Evolutionary conservation across 2,329 filamentous ascomycete genomes (phyloP).

Genomic region (Alternaria consortialis): DNA sequence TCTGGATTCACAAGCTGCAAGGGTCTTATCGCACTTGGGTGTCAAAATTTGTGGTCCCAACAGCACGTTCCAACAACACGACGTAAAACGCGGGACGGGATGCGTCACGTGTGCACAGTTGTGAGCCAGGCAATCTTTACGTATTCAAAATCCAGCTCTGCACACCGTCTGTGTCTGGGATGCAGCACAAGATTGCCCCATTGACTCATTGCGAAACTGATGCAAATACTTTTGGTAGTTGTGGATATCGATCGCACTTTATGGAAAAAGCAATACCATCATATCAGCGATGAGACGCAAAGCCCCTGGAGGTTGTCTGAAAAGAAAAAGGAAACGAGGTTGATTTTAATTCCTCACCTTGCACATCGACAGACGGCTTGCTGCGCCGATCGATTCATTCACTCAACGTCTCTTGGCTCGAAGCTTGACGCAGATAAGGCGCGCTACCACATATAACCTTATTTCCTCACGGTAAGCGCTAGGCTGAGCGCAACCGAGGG

Average conservation of each 20-base stretch:
- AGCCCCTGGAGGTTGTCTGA: background rate
- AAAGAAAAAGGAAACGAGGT: background rate
- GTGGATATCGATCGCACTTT: background rate
- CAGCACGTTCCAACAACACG: constrained; percentile 15
- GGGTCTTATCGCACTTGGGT: constrained; percentile 10
- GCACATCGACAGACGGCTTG: background rate
- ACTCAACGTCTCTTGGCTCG: background rate
- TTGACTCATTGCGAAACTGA: background rate
- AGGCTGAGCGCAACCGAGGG: background rate
- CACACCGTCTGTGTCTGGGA: background rate
- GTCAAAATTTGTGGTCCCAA: constrained; percentile 13
- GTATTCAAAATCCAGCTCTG: background rate
- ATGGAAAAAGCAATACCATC: background rate
- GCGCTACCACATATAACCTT: background rate
- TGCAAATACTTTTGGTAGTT: background rate
- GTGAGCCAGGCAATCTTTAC: background rate
- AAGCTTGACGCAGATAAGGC: constrained; percentile 3
- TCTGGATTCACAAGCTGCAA: constrained; percentile 3
- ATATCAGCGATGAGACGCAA: background rate
- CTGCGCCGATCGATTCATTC: background rate
- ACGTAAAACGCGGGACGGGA: background rate
- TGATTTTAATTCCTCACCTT: background rate
- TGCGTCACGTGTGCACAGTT: background rate
- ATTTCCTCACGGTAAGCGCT: background rate
- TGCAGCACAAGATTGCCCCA: background rate